These are phyloP conservation scores for Termitomyces sp. DNA, from an alignment of 768 basidiomycete genomes.

Conservation along the genomic window DNA sequence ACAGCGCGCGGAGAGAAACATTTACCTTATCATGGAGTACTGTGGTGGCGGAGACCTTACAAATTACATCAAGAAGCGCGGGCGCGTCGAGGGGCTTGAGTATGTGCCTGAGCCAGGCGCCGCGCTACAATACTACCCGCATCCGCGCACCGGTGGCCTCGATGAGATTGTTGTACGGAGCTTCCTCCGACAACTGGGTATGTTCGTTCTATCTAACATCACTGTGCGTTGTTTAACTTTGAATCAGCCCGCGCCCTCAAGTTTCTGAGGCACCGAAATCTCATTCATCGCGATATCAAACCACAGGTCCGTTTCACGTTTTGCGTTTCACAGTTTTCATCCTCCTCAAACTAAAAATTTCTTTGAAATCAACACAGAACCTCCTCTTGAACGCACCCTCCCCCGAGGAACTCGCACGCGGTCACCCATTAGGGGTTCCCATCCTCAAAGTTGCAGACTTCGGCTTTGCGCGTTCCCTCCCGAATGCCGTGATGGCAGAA, in stretches of 20 bases:
- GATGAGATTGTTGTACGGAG: slow-evolving; percentile 89
- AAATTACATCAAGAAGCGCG: slow-evolving; percentile 97
- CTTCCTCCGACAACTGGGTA: slow-evolving; percentile 72
- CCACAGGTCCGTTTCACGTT: slow-evolving; percentile 59
- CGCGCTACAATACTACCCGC: slow-evolving; percentile 78
- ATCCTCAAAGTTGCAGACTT: slow-evolving; percentile 98
- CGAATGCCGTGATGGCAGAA: slow-evolving; percentile 93
- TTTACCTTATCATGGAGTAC: slow-evolving; percentile 97
- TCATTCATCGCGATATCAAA: slow-evolving; percentile 97
- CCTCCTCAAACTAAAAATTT: neutral
- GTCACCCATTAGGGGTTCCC: slow-evolving; percentile 90
- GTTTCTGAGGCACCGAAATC: slow-evolving; percentile 82
- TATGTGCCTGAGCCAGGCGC: slow-evolving; percentile 69
- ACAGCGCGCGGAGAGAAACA: slow-evolving; percentile 71
- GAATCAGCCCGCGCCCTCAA: slow-evolving; percentile 82
- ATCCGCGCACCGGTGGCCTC: slow-evolving; percentile 87
- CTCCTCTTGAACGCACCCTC: slow-evolving; percentile 83
- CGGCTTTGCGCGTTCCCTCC: slow-evolving; percentile 92
- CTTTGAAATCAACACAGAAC: slow-evolving; percentile 50
- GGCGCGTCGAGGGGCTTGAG: slow-evolving; percentile 85
- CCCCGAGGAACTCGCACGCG: slow-evolving; percentile 73
- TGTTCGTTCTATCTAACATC: slow-evolving; percentile 45
- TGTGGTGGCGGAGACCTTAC: slow-evolving; percentile 96
- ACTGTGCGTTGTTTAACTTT: slow-evolving; percentile 20
- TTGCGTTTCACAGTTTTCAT: neutral